phyloP scores from a whole-genome alignment of 129 eudicot species.

The Flaveria linearis region DNA sequence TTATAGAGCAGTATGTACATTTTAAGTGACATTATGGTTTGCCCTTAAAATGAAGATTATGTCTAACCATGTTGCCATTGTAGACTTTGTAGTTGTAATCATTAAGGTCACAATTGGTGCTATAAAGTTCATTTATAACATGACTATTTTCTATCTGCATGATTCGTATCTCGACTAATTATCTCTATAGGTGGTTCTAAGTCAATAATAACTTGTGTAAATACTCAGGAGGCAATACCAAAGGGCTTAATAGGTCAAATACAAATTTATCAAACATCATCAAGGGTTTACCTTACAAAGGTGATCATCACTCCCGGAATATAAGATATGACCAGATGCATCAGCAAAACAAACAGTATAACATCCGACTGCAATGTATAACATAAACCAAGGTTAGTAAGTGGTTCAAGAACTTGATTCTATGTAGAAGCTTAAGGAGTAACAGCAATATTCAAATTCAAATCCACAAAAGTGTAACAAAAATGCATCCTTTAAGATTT shows the following conservation, averaged over 20 bases:
- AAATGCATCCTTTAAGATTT: neutral
- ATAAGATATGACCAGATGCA: conserved; percentile 75
- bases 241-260: conserved; percentile 8
- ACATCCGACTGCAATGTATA: conserved; percentile 74
- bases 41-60: neutral
- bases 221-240: neutral
- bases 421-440: conserved; percentile 13
- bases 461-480: neutral
- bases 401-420: conserved; percentile 1
- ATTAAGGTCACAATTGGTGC: too few species aligned
- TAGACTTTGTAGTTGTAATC: too few species aligned
- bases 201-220: neutral
- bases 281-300: conserved; percentile 63
- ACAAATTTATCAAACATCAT: neutral
- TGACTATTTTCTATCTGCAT: neutral
- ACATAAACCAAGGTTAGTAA: conserved; percentile 21
- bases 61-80: neutral
- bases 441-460: neutral
- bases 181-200: neutral
- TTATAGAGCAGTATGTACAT: neutral
- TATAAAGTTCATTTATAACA: neutral
- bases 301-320: conserved; percentile 86
- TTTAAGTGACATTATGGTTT: neutral
- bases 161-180: neutral
- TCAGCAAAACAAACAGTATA: conserved; percentile 88